phyloP scores from a whole-genome alignment of 257 asterid genomes.

The Eustoma russellianum region DNA sequence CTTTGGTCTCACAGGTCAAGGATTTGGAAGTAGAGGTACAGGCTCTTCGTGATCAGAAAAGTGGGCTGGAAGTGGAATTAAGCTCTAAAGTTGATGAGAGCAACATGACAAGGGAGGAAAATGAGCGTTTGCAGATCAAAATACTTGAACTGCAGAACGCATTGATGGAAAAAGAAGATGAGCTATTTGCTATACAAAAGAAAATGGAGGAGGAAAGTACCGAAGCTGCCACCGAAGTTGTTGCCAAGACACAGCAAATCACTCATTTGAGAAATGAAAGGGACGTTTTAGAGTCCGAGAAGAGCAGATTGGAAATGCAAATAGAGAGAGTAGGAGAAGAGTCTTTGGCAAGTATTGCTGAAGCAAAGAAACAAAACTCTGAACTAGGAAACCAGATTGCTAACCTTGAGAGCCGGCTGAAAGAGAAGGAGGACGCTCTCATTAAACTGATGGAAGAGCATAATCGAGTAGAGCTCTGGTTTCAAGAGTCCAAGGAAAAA shows the following conservation, averaged over 20 bases:
- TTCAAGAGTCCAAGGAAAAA: constrained; percentile 35
- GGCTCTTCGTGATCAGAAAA: constrained; percentile 14
- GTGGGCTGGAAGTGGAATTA: constrained; percentile 45
- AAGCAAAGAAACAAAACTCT: constrained; percentile 30
- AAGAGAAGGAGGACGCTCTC: constrained; percentile 46
- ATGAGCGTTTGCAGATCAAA: constrained; percentile 15
- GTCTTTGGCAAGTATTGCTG: constrained; percentile 25
- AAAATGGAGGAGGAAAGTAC: constrained; percentile 39
- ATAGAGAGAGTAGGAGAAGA: constrained; percentile 49
- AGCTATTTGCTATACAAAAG: constrained; percentile 29
- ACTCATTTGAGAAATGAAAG: constrained; percentile 32
- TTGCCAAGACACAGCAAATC: constrained; percentile 27
- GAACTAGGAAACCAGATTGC: constrained; percentile 41
- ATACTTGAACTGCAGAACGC: constrained; percentile 32
- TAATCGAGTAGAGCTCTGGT: constrained; percentile 27
- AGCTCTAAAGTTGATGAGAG: constrained; percentile 27
- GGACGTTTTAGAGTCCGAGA: constrained; percentile 42
- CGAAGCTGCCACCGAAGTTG: constrained; percentile 37
- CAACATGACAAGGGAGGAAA: constrained; percentile 11
- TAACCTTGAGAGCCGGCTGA: constrained; percentile 36
- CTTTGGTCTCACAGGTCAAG: no score
- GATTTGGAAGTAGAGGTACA: constrained; percentile 5
- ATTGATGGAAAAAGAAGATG: constrained; percentile 34
- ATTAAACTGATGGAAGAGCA: constrained; percentile 37
- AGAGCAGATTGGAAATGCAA: constrained; percentile 30